Percentiles rank a stretch among this genome's conserved stretches.
phyloP scores from a whole-genome alignment of 2,329 filamentous ascomycete genomes.

The Fusarium palustre region DNA sequence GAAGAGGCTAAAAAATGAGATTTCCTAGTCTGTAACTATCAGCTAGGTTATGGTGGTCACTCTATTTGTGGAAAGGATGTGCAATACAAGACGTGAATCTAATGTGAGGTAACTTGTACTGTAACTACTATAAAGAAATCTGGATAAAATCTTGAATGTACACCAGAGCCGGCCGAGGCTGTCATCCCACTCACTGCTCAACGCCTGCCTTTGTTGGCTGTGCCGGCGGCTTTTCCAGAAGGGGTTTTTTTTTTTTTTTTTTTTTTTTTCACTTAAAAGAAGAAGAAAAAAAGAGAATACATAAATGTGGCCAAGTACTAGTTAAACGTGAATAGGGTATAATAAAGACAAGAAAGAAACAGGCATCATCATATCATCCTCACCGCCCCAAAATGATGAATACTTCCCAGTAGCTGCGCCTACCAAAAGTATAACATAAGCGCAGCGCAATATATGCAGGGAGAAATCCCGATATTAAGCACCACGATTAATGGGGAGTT shows the following conservation, averaged over 20 bases:
- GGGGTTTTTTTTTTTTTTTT: no score
- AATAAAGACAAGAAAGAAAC: slow-evolving; percentile 37
- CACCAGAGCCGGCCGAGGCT: slow-evolving; percentile 15
- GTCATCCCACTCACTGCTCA: slow-evolving; percentile 16
- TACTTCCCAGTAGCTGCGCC: slow-evolving; percentile 47
- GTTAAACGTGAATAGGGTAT: slow-evolving; percentile 38
- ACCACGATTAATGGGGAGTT: slow-evolving; percentile 38
- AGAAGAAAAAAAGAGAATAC: slow-evolving; percentile 24
- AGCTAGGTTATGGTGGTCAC: background rate
- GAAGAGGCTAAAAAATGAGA: background rate
- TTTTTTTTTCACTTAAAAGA: background rate
- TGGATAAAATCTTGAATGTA: slow-evolving; percentile 25
- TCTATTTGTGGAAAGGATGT: background rate
- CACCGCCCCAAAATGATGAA: slow-evolving; percentile 35
- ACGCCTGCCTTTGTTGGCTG: slow-evolving; percentile 24
- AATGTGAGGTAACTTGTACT: slow-evolving; percentile 14
- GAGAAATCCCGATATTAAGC: slow-evolving; percentile 9
- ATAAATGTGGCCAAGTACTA: slow-evolving; percentile 27
- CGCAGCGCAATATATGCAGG: slow-evolving; percentile 6
- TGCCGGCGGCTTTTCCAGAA: slow-evolving; percentile 32
- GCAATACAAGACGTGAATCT: background rate
- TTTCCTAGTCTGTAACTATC: background rate
- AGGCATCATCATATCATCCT: slow-evolving; percentile 41
- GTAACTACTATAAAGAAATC: slow-evolving; percentile 3
- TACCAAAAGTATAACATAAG: slow-evolving; percentile 18